These are phyloP conservation scores for Arthromyces matolae DNA, from an alignment of 768 basidiomycete species.

Conservation along the genomic window DNA sequence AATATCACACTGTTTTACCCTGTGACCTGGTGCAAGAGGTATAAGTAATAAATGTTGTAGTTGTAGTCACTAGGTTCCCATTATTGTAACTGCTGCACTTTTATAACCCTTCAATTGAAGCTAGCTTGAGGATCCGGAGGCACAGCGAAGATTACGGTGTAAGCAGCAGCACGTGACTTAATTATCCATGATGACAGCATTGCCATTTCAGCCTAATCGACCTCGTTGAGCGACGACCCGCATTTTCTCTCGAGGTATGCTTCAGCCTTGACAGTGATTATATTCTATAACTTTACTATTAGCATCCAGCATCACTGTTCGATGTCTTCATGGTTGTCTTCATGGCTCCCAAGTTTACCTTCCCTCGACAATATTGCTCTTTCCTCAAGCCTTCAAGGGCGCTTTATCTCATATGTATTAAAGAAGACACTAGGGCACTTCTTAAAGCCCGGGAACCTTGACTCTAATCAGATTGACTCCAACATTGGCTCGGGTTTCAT, in stretches of 20 bases:
- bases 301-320: not conserved
- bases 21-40: too few relatives aligned
- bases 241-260: slow-evolving; percentile 2
- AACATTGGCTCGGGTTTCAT: slow-evolving; percentile 91
- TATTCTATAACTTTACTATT: not conserved
- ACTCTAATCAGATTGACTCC: slow-evolving; percentile 82
- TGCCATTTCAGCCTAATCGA: too few relatives aligned
- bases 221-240: too few relatives aligned
- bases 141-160: too few relatives aligned
- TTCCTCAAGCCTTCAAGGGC: slow-evolving; percentile 73
- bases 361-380: slow-evolving; percentile 61
- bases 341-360: slow-evolving; percentile 62
- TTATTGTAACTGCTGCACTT: too few relatives aligned
- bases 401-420: slow-evolving; percentile 87
- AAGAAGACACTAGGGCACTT: slow-evolving; percentile 81
- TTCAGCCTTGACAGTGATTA: not conserved
- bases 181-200: too few relatives aligned
- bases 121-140: too few relatives aligned
- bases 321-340: slow-evolving; percentile 55
- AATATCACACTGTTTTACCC: too few relatives aligned
- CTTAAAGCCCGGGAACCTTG: slow-evolving; percentile 85
- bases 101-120: too few relatives aligned
- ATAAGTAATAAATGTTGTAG: too few relatives aligned
- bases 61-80: too few relatives aligned
- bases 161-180: not conserved